These are phyloP conservation scores for Pichia sp. DNA, from an alignment of 1,139 yeast species.

Conservation along the genomic window DNA sequence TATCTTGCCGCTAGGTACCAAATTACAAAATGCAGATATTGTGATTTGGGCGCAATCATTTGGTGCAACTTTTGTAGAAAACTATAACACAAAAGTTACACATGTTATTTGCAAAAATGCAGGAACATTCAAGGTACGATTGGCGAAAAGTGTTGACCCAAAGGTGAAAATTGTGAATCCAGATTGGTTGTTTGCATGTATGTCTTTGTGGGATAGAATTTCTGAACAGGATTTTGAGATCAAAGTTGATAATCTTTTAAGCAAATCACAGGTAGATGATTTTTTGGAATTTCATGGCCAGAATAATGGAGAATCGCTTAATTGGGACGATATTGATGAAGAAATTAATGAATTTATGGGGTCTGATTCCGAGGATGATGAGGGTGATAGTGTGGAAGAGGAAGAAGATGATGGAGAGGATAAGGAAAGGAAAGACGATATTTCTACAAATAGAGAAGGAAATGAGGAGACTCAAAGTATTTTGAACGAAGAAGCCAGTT, in stretches of 20 bases:
- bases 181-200: slow-evolving; percentile 85
- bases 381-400: slow-evolving; percentile 27
- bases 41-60: slow-evolving; percentile 89
- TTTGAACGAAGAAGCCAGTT: slow-evolving; percentile 1
- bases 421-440: slow-evolving; percentile 14
- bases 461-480: too few species aligned
- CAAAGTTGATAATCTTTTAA: slow-evolving; percentile 38
- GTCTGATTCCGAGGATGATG: slow-evolving; percentile 45
- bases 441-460: slow-evolving; percentile 15
- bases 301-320: slow-evolving; percentile 27
- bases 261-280: slow-evolving; percentile 37
- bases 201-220: slow-evolving; percentile 68
- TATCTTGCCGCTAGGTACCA: slow-evolving; percentile 69
- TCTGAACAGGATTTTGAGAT: slow-evolving; percentile 57
- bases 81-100: slow-evolving; percentile 68
- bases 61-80: slow-evolving; percentile 80
- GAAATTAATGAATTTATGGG: slow-evolving; percentile 58
- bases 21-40: slow-evolving; percentile 67
- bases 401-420: slow-evolving; percentile 21
- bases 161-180: slow-evolving; percentile 79
- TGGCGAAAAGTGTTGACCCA: slow-evolving; percentile 57
- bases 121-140: slow-evolving; percentile 70
- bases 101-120: slow-evolving; percentile 81
- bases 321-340: slow-evolving; percentile 49
- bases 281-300: slow-evolving; percentile 31